These are phyloP conservation scores for Ceratocystis huliohia DNA, from an alignment of 2,329 filamentous ascomycete species.

Conservation along the genomic window DNA sequence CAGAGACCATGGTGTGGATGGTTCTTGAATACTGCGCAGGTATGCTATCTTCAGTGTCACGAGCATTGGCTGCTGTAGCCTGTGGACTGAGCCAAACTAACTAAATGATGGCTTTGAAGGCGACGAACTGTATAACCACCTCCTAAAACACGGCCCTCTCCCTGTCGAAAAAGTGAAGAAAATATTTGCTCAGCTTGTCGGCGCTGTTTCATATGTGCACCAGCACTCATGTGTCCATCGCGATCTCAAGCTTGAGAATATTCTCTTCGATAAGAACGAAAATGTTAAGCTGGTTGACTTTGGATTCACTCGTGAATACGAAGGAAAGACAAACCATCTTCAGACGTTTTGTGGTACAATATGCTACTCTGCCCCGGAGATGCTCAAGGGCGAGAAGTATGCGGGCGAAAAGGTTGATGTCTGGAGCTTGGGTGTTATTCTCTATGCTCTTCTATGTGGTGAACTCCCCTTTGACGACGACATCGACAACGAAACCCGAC, in stretches of 20 bases:
- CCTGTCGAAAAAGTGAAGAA: slow-evolving; percentile 79
- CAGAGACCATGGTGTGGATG: slow-evolving; percentile 87
- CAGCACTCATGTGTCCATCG: slow-evolving; percentile 91
- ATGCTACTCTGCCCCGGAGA: slow-evolving; percentile 95
- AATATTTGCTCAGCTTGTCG: slow-evolving; percentile 90
- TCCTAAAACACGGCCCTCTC: slow-evolving; percentile 74
- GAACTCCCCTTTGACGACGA: slow-evolving; percentile 95
- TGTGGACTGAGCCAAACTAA: neutral
- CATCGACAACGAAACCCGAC: slow-evolving; percentile 75
- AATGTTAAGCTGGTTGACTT: slow-evolving; percentile 98
- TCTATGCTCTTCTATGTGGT: slow-evolving; percentile 69
- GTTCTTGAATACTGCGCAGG: slow-evolving; percentile 93
- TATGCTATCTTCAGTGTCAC: slow-evolving; percentile 31
- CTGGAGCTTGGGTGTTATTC: slow-evolving; percentile 77
- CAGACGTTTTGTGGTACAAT: slow-evolving; percentile 97
- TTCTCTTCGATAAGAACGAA: slow-evolving; percentile 78
- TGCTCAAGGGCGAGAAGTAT: slow-evolving; percentile 97
- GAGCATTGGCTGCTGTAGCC: neutral
- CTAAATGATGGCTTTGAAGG: slow-evolving; percentile 37
- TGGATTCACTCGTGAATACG: slow-evolving; percentile 94
- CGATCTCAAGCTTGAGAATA: slow-evolving; percentile 76
- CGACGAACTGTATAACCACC: slow-evolving; percentile 93
- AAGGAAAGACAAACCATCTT: slow-evolving; percentile 83
- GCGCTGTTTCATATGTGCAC: slow-evolving; percentile 90
- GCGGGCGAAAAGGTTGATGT: slow-evolving; percentile 96